Evolutionary conservation across 2,329 filamentous ascomycete genomes (phyloP).

Genomic region (Cordyceps javanica): DNA sequence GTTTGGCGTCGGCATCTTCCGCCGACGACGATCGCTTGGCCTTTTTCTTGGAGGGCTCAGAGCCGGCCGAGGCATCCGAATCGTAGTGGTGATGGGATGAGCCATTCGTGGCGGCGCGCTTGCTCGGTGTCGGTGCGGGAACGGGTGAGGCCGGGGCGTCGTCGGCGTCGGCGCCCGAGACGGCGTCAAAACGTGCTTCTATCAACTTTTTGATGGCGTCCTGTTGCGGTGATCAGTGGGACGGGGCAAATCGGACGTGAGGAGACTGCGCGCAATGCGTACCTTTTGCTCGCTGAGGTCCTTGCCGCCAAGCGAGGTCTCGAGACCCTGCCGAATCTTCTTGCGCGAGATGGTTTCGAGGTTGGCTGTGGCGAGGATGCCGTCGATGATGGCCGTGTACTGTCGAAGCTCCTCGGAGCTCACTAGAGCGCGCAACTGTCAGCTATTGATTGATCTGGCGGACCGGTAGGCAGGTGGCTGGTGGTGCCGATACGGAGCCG

Average conservation of each 20-base stretch:
- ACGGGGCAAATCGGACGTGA: neutral
- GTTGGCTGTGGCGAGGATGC: constrained; percentile 51
- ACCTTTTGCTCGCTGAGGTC: constrained; percentile 57
- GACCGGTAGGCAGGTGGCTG: neutral
- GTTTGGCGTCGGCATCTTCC: constrained; percentile 75
- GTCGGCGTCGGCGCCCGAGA: constrained; percentile 49
- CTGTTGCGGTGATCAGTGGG: constrained; percentile 31
- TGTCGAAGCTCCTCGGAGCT: constrained; percentile 41
- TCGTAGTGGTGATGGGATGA: constrained; percentile 33
- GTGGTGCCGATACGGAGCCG: constrained; percentile 9
- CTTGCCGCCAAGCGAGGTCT: constrained; percentile 48
- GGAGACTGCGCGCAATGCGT: constrained; percentile 10
- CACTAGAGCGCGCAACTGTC: constrained; percentile 31
- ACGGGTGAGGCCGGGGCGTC: constrained; percentile 30
- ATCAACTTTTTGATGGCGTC: constrained; percentile 66
- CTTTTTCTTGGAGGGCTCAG: constrained; percentile 54
- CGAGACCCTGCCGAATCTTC: constrained; percentile 52
- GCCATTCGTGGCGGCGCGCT: constrained; percentile 30
- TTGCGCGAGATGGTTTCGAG: constrained; percentile 59
- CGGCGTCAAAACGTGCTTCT: constrained; percentile 66
- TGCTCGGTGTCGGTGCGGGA: constrained; percentile 26
- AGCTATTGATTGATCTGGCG: neutral
- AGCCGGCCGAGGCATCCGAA: constrained; percentile 41
- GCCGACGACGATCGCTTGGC: constrained; percentile 55
- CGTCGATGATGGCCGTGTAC: constrained; percentile 55